phyloP scores from a whole-genome alignment of 208 protist species.

The Acanthamoeba sp. region DNA sequence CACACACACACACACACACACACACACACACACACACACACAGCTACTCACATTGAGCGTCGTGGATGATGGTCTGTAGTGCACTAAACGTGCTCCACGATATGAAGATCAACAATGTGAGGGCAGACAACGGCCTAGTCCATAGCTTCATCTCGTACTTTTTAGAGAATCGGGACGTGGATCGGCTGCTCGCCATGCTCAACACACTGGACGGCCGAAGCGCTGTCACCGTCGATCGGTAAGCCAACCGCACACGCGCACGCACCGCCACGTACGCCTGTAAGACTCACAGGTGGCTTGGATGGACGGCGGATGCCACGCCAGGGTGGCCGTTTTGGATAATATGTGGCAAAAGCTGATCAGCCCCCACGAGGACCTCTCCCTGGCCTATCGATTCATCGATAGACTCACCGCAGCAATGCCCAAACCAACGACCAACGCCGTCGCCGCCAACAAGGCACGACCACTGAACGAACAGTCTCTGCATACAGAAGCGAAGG shows the following conservation, averaged over 20 bases:
- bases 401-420: too few species aligned
- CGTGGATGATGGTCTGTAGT: background rate
- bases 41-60: background rate
- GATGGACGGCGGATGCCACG: too few species aligned
- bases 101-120: background rate
- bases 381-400: too few species aligned
- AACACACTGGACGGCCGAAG: background rate
- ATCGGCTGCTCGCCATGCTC: background rate
- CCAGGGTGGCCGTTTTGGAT: background rate
- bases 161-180: conserved; percentile 1
- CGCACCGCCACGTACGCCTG: background rate
- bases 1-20: background rate
- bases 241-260: background rate
- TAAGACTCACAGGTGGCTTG: too few species aligned
- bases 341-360: background rate
- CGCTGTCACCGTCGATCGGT: background rate
- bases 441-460: too few species aligned
- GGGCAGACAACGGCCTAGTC: background rate
- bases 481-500: too few species aligned
- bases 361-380: too few species aligned
- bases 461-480: too few species aligned
- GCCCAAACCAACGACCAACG: background rate
- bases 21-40: too few species aligned
- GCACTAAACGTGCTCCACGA: background rate
- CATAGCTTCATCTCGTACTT: background rate